Percentiles rank a stretch among this genome's conserved stretches.
Evolutionary conservation across 306 rosid species (phyloP).

Genomic region (Castanopsis chinensis): DNA sequence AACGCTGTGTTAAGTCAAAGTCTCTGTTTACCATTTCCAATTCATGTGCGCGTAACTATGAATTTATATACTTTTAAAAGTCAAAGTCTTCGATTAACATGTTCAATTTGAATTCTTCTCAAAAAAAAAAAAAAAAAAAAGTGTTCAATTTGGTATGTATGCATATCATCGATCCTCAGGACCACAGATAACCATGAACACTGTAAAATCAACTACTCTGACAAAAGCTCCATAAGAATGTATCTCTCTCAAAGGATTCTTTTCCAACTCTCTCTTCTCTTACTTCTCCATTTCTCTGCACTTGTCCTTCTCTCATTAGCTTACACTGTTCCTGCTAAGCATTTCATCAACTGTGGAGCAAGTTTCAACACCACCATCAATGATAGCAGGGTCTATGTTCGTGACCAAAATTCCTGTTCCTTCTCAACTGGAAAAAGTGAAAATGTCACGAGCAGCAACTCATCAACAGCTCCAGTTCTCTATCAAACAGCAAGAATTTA

Average conservation of each 20-base stretch:
- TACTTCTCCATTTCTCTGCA: slow-evolving; percentile 1
- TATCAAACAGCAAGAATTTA: slow-evolving; percentile 38
- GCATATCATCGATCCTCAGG: too few species aligned
- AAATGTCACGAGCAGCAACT: not conserved
- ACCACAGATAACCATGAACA: too few species aligned
- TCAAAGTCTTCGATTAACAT: too few species aligned
- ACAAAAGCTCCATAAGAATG: slow-evolving; percentile 7
- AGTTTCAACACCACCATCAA: not conserved
- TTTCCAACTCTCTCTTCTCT: not conserved
- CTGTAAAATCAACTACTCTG: too few species aligned
- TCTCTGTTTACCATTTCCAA: too few species aligned
- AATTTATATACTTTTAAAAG: too few species aligned
- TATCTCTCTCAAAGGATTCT: not conserved
- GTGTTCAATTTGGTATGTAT: too few species aligned
- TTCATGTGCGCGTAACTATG: too few species aligned
- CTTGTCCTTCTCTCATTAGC: slow-evolving; percentile 36
- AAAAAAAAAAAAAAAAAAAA: too few species aligned
- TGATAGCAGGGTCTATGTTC: not conserved
- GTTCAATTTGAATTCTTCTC: too few species aligned
- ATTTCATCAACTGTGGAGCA: slow-evolving; percentile 52
- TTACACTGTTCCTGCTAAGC: not conserved
- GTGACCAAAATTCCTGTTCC: not conserved
- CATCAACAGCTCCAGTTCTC: not conserved
- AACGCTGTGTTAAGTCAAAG: too few species aligned
- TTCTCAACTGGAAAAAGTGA: not conserved